Evolutionary conservation across 2,329 filamentous ascomycete species (phyloP).

Genomic region (Pyrenochaeta sp.): DNA sequence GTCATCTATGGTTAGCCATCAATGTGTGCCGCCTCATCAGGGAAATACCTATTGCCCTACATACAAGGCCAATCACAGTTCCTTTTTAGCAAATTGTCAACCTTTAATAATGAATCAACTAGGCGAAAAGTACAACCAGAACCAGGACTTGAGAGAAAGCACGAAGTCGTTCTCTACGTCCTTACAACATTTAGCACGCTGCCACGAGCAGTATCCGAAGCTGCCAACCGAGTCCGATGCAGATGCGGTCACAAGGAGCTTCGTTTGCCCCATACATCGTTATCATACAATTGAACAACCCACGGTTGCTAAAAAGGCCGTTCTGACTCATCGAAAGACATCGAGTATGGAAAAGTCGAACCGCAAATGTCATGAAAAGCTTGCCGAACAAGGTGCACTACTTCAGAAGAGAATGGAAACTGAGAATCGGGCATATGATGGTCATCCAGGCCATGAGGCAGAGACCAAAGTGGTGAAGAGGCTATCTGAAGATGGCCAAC

Average conservation of each 20-base stretch:
- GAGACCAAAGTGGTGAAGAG: no score
- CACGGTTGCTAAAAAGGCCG: no score
- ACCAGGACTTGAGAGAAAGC: background rate
- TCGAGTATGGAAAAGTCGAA: background rate
- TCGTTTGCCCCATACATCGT: no score
- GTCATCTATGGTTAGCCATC: no score
- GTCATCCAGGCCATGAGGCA: background rate
- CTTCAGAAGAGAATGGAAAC: background rate
- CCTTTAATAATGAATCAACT: no score
- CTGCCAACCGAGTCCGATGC: background rate
- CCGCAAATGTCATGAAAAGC: background rate
- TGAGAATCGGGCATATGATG: background rate
- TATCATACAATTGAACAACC: no score
- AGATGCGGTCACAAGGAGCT: background rate
- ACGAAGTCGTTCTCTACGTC: background rate
- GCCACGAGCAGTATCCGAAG: background rate
- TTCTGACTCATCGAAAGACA: background rate
- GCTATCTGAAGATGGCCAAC: no score
- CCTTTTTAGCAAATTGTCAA: no score
- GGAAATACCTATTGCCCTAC: no score
- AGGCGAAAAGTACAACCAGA: no score
- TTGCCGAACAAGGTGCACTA: background rate
- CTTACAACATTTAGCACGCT: background rate
- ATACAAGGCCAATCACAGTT: no score
- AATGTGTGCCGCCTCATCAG: no score